Base-by-base conservation (phyloP, 2,329 filamentous ascomycete species). In the Ustilaginoidea virens region DNA sequence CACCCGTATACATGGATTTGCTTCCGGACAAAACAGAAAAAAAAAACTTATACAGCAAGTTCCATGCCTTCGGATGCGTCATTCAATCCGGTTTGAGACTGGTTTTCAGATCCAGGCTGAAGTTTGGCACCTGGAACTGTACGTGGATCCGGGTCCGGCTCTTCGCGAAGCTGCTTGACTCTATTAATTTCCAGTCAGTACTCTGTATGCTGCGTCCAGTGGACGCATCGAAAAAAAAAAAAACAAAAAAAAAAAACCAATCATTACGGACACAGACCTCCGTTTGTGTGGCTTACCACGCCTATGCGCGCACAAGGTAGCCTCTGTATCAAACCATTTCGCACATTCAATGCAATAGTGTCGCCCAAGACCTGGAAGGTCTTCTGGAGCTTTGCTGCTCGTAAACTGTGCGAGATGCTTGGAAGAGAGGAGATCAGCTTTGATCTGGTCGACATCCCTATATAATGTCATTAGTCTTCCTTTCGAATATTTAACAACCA, bases 221-320 rank as follows among this genome's bases (percentile, higher is more conserved):
- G n/a, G n/a, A n/a, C n/a, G n/a, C n/a, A n/a, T 12, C 5, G 21
- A 6, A 17, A 5, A 11, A 23, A 17, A 8, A n/a, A 13, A 2
- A 25, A 12, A 21, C 14, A 12, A n/a, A n/a, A n/a, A n/a, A n/a
- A n/a, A n/a, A n/a, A n/a, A n/a, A n/a, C n/a, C n/a, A n/a, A n/a
- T 13, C 9, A 16, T 7, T 5, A 15, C 5, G 16, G 27, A 13
- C 15, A 27, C 23, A 9, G 27, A 47, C 81, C 80, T 79, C 61
- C 85, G 73, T 69, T 86, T 94, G 58, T 98, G 90, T 39, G 81
- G 82, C 59, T 94, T 98, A 43, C 82, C 83, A 52, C 79, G 82
- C 33, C 65, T 64, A 56, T 98, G 90, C 17, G 70, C 64, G 20
- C 66, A 62, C 33, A 92, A 60, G 42, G 81, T 92, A 43, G 68